Evolutionary conservation across 768 basidiomycete species (phyloP), one percentile per base, ranked within the genome.

Genomic region (Lactarius psammicola): DNA sequence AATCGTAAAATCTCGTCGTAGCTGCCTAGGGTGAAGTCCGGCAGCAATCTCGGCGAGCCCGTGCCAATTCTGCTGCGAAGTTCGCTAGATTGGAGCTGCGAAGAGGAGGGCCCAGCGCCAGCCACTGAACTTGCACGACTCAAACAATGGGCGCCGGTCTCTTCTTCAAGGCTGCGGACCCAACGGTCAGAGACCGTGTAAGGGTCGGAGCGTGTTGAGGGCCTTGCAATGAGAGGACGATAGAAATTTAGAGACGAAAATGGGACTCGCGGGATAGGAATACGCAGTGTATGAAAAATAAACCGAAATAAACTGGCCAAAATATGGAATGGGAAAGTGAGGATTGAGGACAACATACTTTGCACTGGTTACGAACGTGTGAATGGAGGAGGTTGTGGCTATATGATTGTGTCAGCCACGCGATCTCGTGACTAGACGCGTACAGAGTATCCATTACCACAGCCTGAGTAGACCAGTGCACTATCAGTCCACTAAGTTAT

Each of bases 101-200:
- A 71, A 6, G 78, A 79, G 1, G 85, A 84, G 4, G 86, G 83
- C 9, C 75, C 76, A 18, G 78, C 73, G 23, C 75, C 71, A 8
- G 77, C 76, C 13, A 73, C 67, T 72, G 76, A n/a, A 75, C 71
- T 26, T 33, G 60, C 66, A 23, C 80, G 78, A 56, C 82, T 82
- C 53, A 88, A 78, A 62, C 80, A 85, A 18, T 87, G 76, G 0
- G 90, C 91, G 5, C 92, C 92, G 0, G 92, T 93, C 73, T 92
- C 90, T 65, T 94, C 91, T 74, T 95, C 92, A 5, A 95, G 80
- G 34, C 87, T 84, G 26, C 87, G 82, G 20, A 95, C 80, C 89
- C 91, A 94, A 31, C 87, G 80, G 68, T 92, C 92, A 0, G 85
- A 81, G 0, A 85, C 87, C 18, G 83, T 80, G n/a, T 78, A 76